Percentiles rank a stretch among this genome's conserved stretches.
These are phyloP conservation scores for Pseudogymnoascus sp. DNA, from an alignment of 2,329 filamentous ascomycete genomes.

Conservation along the genomic window DNA sequence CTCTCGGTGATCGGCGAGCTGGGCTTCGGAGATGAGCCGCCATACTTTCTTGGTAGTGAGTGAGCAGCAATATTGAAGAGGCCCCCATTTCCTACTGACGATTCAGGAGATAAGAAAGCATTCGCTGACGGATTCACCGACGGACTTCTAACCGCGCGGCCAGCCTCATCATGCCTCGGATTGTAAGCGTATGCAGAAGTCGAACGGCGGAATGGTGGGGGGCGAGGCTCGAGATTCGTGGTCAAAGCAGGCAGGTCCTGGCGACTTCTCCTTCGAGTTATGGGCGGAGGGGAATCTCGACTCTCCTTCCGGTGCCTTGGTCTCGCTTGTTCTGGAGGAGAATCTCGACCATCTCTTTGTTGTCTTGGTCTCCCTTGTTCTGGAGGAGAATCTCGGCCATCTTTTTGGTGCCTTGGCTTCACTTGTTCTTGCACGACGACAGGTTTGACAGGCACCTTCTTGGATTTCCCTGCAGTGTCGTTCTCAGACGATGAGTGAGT, in stretches of 20 bases:
- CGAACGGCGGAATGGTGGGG: slow-evolving; percentile 24
- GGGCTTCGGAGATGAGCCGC: background rate
- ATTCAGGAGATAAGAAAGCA: background rate
- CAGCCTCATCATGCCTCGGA: slow-evolving; percentile 18
- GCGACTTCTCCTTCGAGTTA: slow-evolving; percentile 20
- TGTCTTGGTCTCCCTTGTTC: background rate
- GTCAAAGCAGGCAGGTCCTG: slow-evolving; percentile 27
- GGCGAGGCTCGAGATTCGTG: slow-evolving; percentile 25
- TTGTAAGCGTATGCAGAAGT: slow-evolving; percentile 20
- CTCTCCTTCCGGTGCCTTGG: background rate
- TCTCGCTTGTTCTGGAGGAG: background rate
- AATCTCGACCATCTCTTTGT: background rate
- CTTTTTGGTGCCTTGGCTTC: slow-evolving; percentile 9
- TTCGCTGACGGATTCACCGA: background rate
- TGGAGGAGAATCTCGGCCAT: background rate
- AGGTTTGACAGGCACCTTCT: background rate
- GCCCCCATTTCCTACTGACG: background rate
- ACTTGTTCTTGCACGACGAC: background rate
- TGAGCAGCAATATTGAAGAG: background rate
- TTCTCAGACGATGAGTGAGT: slow-evolving; percentile 17
- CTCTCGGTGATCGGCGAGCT: background rate
- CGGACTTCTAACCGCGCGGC: background rate
- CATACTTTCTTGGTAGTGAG: background rate
- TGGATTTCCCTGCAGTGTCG: slow-evolving; percentile 13
- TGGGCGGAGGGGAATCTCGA: background rate